phyloP scores from a whole-genome alignment of 805 yeast genomes.

The Candida hungchunana region DNA sequence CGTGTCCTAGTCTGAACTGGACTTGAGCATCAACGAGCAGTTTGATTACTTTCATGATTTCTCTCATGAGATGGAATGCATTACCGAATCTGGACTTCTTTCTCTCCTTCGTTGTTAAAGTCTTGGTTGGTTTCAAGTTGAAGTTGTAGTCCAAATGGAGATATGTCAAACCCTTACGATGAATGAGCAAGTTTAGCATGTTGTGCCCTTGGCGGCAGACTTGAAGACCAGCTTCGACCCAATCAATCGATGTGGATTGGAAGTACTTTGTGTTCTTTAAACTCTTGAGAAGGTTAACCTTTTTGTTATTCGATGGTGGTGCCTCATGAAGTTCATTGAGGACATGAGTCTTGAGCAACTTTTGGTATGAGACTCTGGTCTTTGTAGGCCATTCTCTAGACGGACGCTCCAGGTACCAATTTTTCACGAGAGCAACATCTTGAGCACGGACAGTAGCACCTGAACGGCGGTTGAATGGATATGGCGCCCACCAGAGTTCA shows the following conservation, averaged over 20 bases:
- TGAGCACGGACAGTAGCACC: constrained; percentile 78
- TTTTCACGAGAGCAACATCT: constrained; percentile 80
- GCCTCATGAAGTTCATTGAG: constrained; percentile 61
- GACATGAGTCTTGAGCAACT: constrained; percentile 72
- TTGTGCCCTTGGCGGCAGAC: constrained; percentile 91
- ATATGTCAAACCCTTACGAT: constrained; percentile 85
- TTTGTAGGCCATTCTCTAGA: constrained; percentile 61
- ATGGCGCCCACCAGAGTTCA: constrained; percentile 73
- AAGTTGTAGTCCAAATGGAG: constrained; percentile 93
- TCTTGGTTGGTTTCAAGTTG: constrained; percentile 93
- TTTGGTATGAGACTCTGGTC: constrained; percentile 84
- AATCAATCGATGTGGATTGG: constrained; percentile 87
- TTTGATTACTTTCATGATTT: constrained; percentile 77
- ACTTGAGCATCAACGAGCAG: constrained; percentile 91
- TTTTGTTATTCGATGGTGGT: constrained; percentile 40
- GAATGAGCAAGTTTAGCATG: constrained; percentile 86
- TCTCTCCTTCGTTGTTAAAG: constrained; percentile 93
- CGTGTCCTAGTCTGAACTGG: constrained; percentile 83
- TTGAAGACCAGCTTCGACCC: constrained; percentile 98
- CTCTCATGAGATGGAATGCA: constrained; percentile 92
- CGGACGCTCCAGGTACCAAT: constrained; percentile 75
- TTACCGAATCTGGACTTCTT: constrained; percentile 94
- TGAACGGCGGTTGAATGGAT: constrained; percentile 74
- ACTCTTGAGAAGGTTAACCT: constrained; percentile 56
- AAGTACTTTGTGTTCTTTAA: constrained; percentile 80